Evolutionary conservation across 75 land plant genomes (phyloP), one percentile per base, ranked within the genome.

Genomic region (Isoetes taiwanensis): DNA sequence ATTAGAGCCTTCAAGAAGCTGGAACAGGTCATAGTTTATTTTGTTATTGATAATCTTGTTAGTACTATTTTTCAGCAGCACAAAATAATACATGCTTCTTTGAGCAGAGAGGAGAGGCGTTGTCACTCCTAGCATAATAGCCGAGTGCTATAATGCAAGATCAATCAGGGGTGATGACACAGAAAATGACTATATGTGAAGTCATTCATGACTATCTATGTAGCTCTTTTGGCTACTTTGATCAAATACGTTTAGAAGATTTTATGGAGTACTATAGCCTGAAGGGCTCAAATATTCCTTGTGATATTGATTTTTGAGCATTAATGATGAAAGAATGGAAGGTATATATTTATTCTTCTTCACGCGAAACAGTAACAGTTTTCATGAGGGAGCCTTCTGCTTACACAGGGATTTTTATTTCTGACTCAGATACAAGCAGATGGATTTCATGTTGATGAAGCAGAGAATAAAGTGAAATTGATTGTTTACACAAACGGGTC

Each of bases 111-210:
- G n/a, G n/a, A n/a, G n/a, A n/a, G n/a, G n/a, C n/a, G n/a, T n/a
- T 4, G 24, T 63, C 9, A 70, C 66, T 35, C 1, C 27, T 3
- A 37, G 46, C 26, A 38, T 59, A 11, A 16, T 70, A 6, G 42
- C 32, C 10, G 72, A 70, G 2, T 26, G 46, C 0, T 70, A 70
- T 39, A 58, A 70, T 16, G 33, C 67, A 4, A 37, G 24, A 50
- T 38, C 72, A 70, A 6, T 57, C 72, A n/a, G 21, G 50, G 35
- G 68, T 70, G 1, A 70, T 70, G 72, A 30, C 40, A 25, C 60
- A 70, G 32, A 58, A 57, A 38, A 29, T 14, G 8, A 56, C 59
- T 10, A 31, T 29, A 23, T 59, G 64, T n/a, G 58, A 64, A 33
- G 72, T 59, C 17, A 58, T 64, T 2, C 17, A 43, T 1, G 41